Percentiles rank a stretch among this genome's conserved stretches.
These are phyloP conservation scores for Singerocomus rubriflavus DNA, from an alignment of 1,284 basidiomycete genomes.

Conservation along the genomic window DNA sequence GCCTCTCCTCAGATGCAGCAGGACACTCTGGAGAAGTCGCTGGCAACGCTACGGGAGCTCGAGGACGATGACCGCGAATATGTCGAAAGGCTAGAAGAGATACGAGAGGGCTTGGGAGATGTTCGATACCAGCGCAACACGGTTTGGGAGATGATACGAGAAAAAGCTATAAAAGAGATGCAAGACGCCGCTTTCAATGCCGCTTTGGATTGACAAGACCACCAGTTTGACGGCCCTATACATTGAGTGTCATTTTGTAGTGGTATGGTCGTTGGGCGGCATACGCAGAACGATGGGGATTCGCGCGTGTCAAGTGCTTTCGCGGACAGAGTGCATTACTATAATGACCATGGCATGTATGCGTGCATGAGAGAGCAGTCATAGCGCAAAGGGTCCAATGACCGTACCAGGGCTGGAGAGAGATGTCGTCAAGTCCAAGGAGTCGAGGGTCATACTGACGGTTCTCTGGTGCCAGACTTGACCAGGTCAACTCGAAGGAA, in stretches of 20 bases:
- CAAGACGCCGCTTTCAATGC: constrained; percentile 55
- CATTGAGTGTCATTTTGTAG: not conserved
- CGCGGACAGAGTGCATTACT: too few relatives aligned
- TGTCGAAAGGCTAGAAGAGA: constrained; percentile 73
- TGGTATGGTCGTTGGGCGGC: not conserved
- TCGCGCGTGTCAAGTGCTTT: too few relatives aligned
- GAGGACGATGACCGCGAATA: constrained; percentile 82
- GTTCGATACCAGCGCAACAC: constrained; percentile 62
- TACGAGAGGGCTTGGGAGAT: constrained; percentile 71
- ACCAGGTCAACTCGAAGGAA: too few relatives aligned
- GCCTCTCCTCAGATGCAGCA: constrained; percentile 60
- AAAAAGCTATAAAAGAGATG: constrained; percentile 69
- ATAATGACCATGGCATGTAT: too few relatives aligned
- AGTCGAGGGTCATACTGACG: too few relatives aligned
- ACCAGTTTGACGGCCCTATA: not conserved
- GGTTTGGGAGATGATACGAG: constrained; percentile 71
- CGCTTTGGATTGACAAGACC: constrained; percentile 24
- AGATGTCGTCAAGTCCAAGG: too few relatives aligned
- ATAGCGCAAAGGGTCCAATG: too few relatives aligned
- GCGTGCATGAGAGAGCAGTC: too few relatives aligned
- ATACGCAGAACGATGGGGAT: not conserved
- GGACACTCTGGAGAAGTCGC: constrained; percentile 66
- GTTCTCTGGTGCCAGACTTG: too few relatives aligned
- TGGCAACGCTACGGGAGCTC: constrained; percentile 67
- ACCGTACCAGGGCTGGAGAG: too few relatives aligned